phyloP scores from a whole-genome alignment of 2,329 filamentous ascomycete genomes.

The Neopestalotiopsis clavispora region DNA sequence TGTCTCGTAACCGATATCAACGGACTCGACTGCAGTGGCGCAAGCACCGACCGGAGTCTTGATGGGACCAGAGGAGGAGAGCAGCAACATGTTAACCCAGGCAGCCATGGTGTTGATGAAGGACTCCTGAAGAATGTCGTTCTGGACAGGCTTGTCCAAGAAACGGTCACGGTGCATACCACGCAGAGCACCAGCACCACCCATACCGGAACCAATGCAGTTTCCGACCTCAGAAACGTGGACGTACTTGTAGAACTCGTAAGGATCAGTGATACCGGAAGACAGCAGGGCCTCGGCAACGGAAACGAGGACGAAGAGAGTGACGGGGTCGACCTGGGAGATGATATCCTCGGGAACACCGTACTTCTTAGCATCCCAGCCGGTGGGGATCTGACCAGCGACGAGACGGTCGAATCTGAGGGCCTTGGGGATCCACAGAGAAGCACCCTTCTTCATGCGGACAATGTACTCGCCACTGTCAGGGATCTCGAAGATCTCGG shows the following conservation, averaged over 20 bases:
- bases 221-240: conserved; percentile 98
- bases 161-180: conserved; percentile 99
- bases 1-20: conserved; percentile 97
- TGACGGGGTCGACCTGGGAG: conserved; percentile 94
- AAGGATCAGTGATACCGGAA: conserved; percentile 96
- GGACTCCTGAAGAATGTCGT: conserved; percentile 98
- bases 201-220: conserved; percentile 97
- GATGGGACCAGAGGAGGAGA: conserved; percentile 97
- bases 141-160: conserved; percentile 96
- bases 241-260: conserved; percentile 99
- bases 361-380: conserved; percentile 96
- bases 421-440: conserved; percentile 94
- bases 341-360: conserved; percentile 98
- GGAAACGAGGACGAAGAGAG: conserved; percentile 91
- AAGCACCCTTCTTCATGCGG: conserved; percentile 92
- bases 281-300: conserved; percentile 90
- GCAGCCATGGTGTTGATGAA: conserved; percentile 99
- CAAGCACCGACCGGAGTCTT: conserved; percentile 98
- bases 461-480: conserved; percentile 95
- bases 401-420: conserved; percentile 96
- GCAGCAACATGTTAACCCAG: conserved; percentile 98
- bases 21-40: conserved; percentile 94
- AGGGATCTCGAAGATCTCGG: conserved; percentile 93
- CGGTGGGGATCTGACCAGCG: conserved; percentile 94
- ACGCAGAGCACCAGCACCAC: conserved; percentile 87